Evolutionary conservation across 2,329 filamentous ascomycete genomes (phyloP).

Genomic region (Fusarium begoniae): DNA sequence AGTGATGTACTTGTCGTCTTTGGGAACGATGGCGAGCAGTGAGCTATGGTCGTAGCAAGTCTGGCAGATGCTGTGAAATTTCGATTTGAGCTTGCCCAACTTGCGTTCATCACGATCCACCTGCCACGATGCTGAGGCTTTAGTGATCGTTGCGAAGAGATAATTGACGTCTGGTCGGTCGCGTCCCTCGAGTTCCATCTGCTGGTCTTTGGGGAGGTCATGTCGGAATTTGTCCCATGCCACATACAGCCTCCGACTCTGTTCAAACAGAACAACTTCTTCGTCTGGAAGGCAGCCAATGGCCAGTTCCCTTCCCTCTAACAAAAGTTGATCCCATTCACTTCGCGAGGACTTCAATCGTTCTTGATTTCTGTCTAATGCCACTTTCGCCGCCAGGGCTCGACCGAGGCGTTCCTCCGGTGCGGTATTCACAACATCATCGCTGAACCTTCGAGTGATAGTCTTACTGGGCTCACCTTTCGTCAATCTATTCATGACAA

Average conservation of each 20-base stretch:
- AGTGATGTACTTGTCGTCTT: not conserved
- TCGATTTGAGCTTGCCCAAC: not conserved
- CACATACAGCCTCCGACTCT: not conserved
- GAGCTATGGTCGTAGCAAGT: not conserved
- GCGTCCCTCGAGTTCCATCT: accelerated
- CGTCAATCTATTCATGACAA: too few relatives aligned
- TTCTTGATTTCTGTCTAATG: not conserved
- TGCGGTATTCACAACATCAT: not conserved
- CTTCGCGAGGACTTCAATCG: not conserved
- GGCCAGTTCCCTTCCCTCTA: not conserved
- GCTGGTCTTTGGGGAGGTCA: not conserved
- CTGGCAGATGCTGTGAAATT: not conserved
- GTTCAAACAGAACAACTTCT: not conserved
- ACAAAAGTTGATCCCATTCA: not conserved
- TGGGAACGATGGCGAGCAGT: not conserved
- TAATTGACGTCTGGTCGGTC: not conserved
- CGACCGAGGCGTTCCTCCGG: not conserved
- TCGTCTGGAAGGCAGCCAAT: not conserved
- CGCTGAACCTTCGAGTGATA: not conserved
- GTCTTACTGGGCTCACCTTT: too few relatives aligned
- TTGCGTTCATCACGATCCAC: not conserved
- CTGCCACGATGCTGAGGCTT: not conserved
- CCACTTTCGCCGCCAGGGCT: not conserved
- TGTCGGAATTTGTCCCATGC: not conserved
- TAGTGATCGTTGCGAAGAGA: accelerated